Conservation (phyloP, 495 filamentous ascomycete genomes). For the Aspergillus avenaceus region DNA sequence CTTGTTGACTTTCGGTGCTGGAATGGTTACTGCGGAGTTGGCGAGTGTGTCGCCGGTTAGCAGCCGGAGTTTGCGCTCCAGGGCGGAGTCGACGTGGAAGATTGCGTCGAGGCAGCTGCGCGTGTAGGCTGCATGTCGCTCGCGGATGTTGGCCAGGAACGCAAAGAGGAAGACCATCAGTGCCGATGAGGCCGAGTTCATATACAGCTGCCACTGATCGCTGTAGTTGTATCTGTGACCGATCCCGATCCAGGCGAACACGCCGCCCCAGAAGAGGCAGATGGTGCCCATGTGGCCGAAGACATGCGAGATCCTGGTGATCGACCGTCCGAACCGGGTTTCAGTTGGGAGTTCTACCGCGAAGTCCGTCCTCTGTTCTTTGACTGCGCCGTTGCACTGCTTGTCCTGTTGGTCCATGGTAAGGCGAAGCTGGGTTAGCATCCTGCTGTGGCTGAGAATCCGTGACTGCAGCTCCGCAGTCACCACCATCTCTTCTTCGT, state of each 20-base stretch:
- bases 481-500: slow-evolving; percentile 18
- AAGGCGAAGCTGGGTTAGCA: slow-evolving; percentile 13
- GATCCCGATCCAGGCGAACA: slow-evolving; percentile 33
- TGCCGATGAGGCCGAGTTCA: slow-evolving; percentile 35
- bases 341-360: neutral
- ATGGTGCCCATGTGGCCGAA: slow-evolving; percentile 25
- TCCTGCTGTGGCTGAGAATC: slow-evolving; percentile 21
- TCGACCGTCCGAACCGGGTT: neutral
- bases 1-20: slow-evolving; percentile 17
- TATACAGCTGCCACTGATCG: slow-evolving; percentile 34
- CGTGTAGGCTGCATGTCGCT: slow-evolving; percentile 27
- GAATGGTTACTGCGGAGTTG: slow-evolving; percentile 11
- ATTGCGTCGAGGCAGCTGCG: slow-evolving; percentile 27
- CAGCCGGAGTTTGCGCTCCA: slow-evolving; percentile 27
- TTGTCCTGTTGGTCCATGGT: neutral
- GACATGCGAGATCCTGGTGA: slow-evolving; percentile 12
- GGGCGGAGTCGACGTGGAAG: slow-evolving; percentile 28
- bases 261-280: slow-evolving; percentile 31
- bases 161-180: slow-evolving; percentile 32
- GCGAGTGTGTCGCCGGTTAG: neutral
- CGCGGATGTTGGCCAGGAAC: slow-evolving; percentile 36
- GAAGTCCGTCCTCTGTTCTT: neutral
- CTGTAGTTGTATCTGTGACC: slow-evolving; percentile 23
- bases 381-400: neutral
- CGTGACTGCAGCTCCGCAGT: slow-evolving; percentile 29